Conservation (phyloP, 2,329 filamentous ascomycete species). For the Parastagonospora nodorum region DNA sequence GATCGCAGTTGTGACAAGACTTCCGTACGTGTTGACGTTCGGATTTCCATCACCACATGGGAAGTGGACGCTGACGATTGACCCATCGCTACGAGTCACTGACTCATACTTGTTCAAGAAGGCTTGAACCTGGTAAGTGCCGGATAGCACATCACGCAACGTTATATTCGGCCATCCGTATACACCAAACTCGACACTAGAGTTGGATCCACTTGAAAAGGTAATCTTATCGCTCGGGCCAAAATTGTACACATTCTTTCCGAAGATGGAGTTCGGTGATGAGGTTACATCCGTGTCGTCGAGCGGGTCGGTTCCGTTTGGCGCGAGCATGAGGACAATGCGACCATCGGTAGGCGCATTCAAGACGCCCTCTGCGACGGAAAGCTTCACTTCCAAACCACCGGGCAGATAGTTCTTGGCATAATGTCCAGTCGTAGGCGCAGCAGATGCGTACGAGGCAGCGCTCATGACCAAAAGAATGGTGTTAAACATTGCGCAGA, state of each 20-base stretch:
- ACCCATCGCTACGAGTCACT: slow-evolving; percentile 44
- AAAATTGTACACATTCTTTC: slow-evolving; percentile 43
- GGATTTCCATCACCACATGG: slow-evolving; percentile 45
- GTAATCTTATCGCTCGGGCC: slow-evolving; percentile 17
- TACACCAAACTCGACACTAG: slow-evolving; percentile 30
- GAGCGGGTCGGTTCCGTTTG: slow-evolving; percentile 42
- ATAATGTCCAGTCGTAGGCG: background rate
- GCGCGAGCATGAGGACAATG: slow-evolving; percentile 41
- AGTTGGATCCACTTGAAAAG: slow-evolving; percentile 35
- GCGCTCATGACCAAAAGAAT: background rate
- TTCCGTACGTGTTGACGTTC: slow-evolving; percentile 38
- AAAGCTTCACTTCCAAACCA: slow-evolving; percentile 24
- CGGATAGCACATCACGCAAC: slow-evolving; percentile 34
- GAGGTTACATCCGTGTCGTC: slow-evolving; percentile 43
- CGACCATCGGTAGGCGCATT: slow-evolving; percentile 36
- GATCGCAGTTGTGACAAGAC: slow-evolving; percentile 27
- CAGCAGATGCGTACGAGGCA: background rate
- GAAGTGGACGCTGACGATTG: slow-evolving; percentile 41
- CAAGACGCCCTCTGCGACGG: slow-evolving; percentile 34
- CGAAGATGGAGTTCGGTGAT: slow-evolving; percentile 44
- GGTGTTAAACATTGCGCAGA: background rate
- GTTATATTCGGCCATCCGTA: slow-evolving; percentile 44
- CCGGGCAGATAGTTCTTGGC: background rate
- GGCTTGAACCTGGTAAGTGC: slow-evolving; percentile 42
- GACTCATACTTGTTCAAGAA: slow-evolving; percentile 45